phyloP scores from a whole-genome alignment of 2,329 filamentous ascomycete species.

The Nothophoma quercina region DNA sequence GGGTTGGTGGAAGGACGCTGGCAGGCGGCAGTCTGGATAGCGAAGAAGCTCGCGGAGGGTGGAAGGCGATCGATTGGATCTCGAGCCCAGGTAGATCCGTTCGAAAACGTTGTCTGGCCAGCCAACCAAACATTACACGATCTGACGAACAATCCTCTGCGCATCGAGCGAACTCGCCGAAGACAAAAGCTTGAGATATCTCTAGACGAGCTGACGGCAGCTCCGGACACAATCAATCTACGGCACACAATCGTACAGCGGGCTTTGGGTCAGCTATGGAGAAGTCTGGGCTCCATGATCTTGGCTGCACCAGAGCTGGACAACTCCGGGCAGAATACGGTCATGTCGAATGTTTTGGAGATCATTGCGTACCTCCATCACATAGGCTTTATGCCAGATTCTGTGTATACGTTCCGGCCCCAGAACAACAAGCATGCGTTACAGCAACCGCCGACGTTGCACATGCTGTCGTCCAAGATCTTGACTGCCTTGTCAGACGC shows the following conservation, averaged over 20 bases:
- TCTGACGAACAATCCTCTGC: slow-evolving; percentile 35
- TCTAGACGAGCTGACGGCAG: slow-evolving; percentile 36
- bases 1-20: slow-evolving; percentile 52
- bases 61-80: slow-evolving; percentile 23
- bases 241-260: slow-evolving; percentile 38
- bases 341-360: slow-evolving; percentile 56
- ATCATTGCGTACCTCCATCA: slow-evolving; percentile 59
- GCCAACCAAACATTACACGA: slow-evolving; percentile 29
- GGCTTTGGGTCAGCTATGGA: slow-evolving; percentile 56
- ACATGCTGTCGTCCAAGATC: slow-evolving; percentile 58
- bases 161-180: slow-evolving; percentile 23
- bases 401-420: slow-evolving; percentile 53
- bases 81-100: slow-evolving; percentile 24
- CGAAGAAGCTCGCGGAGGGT: slow-evolving; percentile 52
- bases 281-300: slow-evolving; percentile 56
- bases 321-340: slow-evolving; percentile 26
- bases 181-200: slow-evolving; percentile 23
- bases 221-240: slow-evolving; percentile 35
- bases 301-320: slow-evolving; percentile 42
- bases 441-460: slow-evolving; percentile 57
- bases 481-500: slow-evolving; percentile 60
- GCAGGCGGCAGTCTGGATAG: slow-evolving; percentile 56
- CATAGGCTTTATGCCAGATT: slow-evolving; percentile 55
- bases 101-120: slow-evolving; percentile 28
- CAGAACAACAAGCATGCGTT: slow-evolving; percentile 46